phyloP scores from a whole-genome alignment of 108 stramenopile species.

The Cyclostephanos tholiformis region DNA sequence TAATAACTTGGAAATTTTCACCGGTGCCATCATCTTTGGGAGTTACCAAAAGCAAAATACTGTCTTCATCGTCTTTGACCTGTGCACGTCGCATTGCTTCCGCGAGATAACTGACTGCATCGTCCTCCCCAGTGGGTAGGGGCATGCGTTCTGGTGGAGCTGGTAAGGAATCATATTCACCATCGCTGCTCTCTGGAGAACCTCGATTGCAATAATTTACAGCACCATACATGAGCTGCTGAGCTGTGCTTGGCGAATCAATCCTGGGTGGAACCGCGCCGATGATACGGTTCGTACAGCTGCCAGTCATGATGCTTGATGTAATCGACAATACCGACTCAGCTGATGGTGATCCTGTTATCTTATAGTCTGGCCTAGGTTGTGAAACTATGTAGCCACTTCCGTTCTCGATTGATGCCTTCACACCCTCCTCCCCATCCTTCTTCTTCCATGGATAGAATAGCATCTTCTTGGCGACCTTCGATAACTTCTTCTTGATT shows the following conservation, averaged over 20 bases:
- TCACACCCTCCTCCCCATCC: background rate
- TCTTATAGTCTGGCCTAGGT: conserved; percentile 1
- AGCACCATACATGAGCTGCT: conserved; percentile 23
- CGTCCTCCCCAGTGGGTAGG: conserved; percentile 18
- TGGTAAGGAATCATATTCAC: conserved; percentile 22
- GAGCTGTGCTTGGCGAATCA: background rate
- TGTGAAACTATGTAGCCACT: conserved; percentile 2
- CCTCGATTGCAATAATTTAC: conserved; percentile 35
- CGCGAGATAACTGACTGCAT: conserved; percentile 41
- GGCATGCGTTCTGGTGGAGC: conserved; percentile 16
- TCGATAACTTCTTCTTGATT: conserved; percentile 41
- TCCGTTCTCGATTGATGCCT: background rate
- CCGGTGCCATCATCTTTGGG: conserved; percentile 27
- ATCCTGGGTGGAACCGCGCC: conserved; percentile 28
- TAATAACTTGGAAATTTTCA: conserved; percentile 18
- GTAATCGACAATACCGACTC: conserved; percentile 33
- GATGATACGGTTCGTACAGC: conserved; percentile 22
- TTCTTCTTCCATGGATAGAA: conserved; percentile 21
- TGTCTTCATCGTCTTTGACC: background rate
- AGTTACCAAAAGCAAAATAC: conserved; percentile 3
- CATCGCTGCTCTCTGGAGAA: conserved; percentile 17
- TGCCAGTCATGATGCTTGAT: conserved; percentile 34
- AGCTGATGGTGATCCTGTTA: conserved; percentile 32
- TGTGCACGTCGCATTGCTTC: conserved; percentile 30
- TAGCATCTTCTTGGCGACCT: conserved; percentile 36